Evolutionary conservation across 2,329 filamentous ascomycete genomes (phyloP), one percentile per base, ranked within the genome.

Genomic region (Incumbomyces delicatus): DNA sequence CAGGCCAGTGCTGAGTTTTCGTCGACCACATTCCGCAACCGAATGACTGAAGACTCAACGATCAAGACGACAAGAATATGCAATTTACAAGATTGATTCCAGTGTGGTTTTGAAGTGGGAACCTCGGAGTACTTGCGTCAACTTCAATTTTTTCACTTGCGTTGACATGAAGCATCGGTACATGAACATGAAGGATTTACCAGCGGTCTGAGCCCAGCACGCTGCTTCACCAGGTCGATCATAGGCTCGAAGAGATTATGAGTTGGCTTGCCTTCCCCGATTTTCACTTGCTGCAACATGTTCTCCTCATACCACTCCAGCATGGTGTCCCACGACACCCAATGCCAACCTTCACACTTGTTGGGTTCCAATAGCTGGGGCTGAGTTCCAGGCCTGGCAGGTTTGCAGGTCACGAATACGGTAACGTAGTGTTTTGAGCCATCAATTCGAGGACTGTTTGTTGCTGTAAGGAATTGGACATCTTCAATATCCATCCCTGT

Each of bases 381-480:
- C 70, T 57, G 83, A 81, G 68, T 72, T 70, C 70, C 0, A 57
- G 53, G 13, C 70, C 65, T 20, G 77, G 70, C 0, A 54, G 77
- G 66, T 37, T 63, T 64, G 76, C 78, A 37, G 0, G 68, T 66
- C 51, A 87, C 75, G 54, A 85, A 88, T 2, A 87, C 61, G 0
- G 85, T 89, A 42, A 87, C 71, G 58, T 89, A 90, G 59, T 90
- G 85, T 62, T 81, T 85, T 13, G 29, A n/a, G 27, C 48, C 50
- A n/a, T 34, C 39, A 11, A 31, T 57, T 59, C 87, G 85, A 1
- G 84, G 59, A 55, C 81, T 78, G 58, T 88, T 87, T 4, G 81
- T 87, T 0, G 78, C 73, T 0, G 74, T 76, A 1, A 81, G 53
- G 33, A 83, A 72, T 38, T 67, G 69, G 4, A 76, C 41, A 6